Evolutionary conservation across 306 rosid species (phyloP).

Genomic region (Alnus rubra): DNA sequence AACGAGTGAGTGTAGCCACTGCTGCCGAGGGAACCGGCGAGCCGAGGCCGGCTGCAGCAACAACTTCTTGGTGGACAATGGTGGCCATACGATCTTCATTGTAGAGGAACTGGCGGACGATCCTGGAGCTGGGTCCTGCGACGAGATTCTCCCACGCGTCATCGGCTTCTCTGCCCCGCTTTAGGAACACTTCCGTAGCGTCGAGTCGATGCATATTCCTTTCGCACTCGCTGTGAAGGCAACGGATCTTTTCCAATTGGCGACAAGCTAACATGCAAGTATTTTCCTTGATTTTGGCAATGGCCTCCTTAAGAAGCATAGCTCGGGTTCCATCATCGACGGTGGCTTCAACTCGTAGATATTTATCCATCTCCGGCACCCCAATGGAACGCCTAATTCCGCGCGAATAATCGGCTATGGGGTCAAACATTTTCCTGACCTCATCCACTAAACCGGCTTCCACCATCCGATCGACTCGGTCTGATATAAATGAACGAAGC

Average conservation of each 20-base stretch:
- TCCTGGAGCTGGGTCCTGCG: constrained; percentile 20
- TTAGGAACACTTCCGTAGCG: constrained; percentile 40
- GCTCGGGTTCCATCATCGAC: constrained; percentile 8
- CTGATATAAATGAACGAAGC: constrained; percentile 39
- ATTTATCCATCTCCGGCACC: constrained; percentile 42
- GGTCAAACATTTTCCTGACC: constrained; percentile 40
- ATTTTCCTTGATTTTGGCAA: constrained; percentile 40
- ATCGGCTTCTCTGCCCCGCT: constrained; percentile 10
- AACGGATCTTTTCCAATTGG: constrained; percentile 41
- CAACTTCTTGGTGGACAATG: neutral
- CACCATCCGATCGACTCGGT: constrained; percentile 49
- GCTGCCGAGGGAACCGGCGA: neutral
- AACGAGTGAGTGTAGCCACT: constrained; percentile 25
- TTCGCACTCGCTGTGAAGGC: constrained; percentile 21
- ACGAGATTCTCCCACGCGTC: constrained; percentile 40
- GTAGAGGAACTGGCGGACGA: constrained; percentile 26
- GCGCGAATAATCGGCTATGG: constrained; percentile 18
- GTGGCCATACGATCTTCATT: neutral
- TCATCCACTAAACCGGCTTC: constrained; percentile 38
- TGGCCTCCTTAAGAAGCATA: constrained; percentile 29
- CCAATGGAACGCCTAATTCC: constrained; percentile 51
- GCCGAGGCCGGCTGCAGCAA: neutral
- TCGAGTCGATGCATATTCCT: constrained; percentile 41
- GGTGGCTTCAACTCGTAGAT: constrained; percentile 9
- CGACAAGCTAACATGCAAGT: constrained; percentile 31